A percentile compares a stretch with the other conserved stretches of the same genome.
Evolutionary conservation across 2,329 filamentous ascomycete species (phyloP).

Genomic region (Fusarium illudens): DNA sequence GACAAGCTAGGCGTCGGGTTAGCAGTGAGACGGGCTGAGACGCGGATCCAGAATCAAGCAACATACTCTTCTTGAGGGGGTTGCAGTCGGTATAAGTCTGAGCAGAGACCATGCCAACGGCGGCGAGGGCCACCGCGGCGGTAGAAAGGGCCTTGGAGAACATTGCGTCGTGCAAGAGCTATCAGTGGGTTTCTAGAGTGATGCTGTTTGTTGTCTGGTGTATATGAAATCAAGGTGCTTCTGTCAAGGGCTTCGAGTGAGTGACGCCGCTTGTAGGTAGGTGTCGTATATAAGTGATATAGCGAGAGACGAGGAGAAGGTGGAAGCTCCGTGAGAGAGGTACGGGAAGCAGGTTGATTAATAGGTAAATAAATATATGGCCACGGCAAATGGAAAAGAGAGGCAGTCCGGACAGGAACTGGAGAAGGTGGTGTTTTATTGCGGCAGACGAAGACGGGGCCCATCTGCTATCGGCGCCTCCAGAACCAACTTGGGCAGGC

Average conservation of each 20-base stretch:
- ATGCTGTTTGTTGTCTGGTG: slow-evolving; percentile 15
- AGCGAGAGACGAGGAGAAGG: slow-evolving; percentile 5
- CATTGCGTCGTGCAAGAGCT: slow-evolving; percentile 42
- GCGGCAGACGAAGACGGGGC: slow-evolving; percentile 1
- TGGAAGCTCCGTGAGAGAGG: neutral
- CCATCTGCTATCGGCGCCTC: slow-evolving; percentile 18
- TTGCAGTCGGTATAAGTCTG: slow-evolving; percentile 67
- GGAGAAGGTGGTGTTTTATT: slow-evolving; percentile 7
- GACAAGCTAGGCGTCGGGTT: slow-evolving; percentile 62
- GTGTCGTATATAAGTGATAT: slow-evolving; percentile 9
- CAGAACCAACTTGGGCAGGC: slow-evolving; percentile 13
- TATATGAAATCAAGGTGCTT: slow-evolving; percentile 11
- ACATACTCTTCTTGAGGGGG: slow-evolving; percentile 59
- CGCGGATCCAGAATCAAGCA: neutral
- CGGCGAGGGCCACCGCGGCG: slow-evolving; percentile 59
- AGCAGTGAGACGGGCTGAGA: neutral
- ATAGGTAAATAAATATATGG: slow-evolving; percentile 27
- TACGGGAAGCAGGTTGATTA: slow-evolving; percentile 24
- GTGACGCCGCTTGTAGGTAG: slow-evolving; percentile 25
- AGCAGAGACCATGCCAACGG: slow-evolving; percentile 59
- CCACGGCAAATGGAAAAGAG: slow-evolving; percentile 2
- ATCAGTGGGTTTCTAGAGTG: neutral
- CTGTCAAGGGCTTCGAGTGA: slow-evolving; percentile 29
- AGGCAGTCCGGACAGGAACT: slow-evolving; percentile 19
- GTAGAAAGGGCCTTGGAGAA: slow-evolving; percentile 57